Evolutionary conservation across 441 rosid genomes (phyloP), one percentile per base, ranked within the genome.

Genomic region (Hypseocharis bilobata): DNA sequence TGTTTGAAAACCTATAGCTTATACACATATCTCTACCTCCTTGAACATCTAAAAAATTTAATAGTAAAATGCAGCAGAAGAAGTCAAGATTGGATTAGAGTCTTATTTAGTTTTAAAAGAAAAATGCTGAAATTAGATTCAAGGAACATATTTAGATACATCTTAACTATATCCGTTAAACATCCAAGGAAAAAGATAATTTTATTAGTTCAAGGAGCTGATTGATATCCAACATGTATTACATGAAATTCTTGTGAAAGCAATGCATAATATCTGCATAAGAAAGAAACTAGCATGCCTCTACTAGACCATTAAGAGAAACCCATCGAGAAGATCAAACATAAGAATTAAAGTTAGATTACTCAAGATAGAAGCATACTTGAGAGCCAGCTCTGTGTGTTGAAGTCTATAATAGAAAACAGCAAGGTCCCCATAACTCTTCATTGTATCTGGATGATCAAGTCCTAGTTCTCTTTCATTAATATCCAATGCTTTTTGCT

Each of bases 381-480:
- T 88, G 74, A 88, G 74, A 32, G 94, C 94, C 63, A 88, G 77
- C 77, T 88, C 94, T 44, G 94, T 88, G 76, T 88, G 94, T 71
- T 88, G 94, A 68, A 88, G 94, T 60, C 94, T 87, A 72, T 88
- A 88, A 77, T 88, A 88, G 81, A 88, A 88, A 71, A 88, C 94
- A 47, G 94, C 90, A 45, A 88, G 81, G 70, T 88, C 94, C 29
- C 91, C 94, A 34, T 88, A 88, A 77, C 94, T 88, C 79, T 88
- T 88, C 91, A 88, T 85, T 49, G 94, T 88, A 76, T 88, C 94
- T 14, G 91, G 94, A 74, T 88, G 94, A 81, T 88, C 94, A 70
- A 88, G 91, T 68, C 94, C 94, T 27, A 88, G 94, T 76, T 88
- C 94, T 78, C 91, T 84, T 78, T 88, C 94, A 81, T 88, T 88